Conservation (phyloP, 2,329 filamentous ascomycete genomes). For the Xylariaceae sp. region DNA sequence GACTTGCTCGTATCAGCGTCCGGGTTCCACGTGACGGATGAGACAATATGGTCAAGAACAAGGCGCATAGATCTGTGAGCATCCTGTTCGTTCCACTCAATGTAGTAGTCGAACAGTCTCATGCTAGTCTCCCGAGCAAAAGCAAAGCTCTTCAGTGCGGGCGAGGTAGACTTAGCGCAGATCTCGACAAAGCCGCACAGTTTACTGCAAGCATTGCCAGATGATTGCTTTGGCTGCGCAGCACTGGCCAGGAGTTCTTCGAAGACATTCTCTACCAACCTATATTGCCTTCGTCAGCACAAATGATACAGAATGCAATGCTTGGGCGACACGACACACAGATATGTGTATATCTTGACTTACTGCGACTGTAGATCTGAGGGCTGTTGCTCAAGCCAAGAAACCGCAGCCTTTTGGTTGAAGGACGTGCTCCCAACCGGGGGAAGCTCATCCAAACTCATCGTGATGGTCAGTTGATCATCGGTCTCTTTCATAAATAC, state of each 20-base stretch:
- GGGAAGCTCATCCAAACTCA: constrained; percentile 21
- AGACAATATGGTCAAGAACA: constrained; percentile 53
- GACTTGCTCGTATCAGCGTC: constrained; percentile 33
- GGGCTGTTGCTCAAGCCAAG: constrained; percentile 30
- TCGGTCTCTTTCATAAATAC: not conserved
- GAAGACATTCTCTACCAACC: constrained; percentile 40
- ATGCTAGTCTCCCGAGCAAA: constrained; percentile 46
- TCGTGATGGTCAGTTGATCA: constrained; percentile 4
- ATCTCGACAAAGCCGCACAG: constrained; percentile 59
- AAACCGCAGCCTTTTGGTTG: constrained; percentile 31
- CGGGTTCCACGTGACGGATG: constrained; percentile 48
- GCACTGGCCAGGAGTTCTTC: constrained; percentile 44
- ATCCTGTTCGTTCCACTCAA: constrained; percentile 63
- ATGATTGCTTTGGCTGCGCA: constrained; percentile 49
- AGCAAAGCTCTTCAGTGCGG: constrained; percentile 43
- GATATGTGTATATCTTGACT: constrained; percentile 24
- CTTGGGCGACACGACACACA: not conserved
- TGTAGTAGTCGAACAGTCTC: constrained; percentile 55
- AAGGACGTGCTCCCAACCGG: constrained; percentile 27
- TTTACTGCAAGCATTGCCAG: constrained; percentile 53
- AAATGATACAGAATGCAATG: not conserved
- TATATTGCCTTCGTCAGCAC: constrained; percentile 21
- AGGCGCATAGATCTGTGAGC: constrained; percentile 59
- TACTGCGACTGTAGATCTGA: constrained; percentile 25
- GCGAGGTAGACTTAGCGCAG: constrained; percentile 46